Evolutionary conservation across 2,329 filamentous ascomycete genomes (phyloP).

Genomic region (Rhynchosporium graminicola): DNA sequence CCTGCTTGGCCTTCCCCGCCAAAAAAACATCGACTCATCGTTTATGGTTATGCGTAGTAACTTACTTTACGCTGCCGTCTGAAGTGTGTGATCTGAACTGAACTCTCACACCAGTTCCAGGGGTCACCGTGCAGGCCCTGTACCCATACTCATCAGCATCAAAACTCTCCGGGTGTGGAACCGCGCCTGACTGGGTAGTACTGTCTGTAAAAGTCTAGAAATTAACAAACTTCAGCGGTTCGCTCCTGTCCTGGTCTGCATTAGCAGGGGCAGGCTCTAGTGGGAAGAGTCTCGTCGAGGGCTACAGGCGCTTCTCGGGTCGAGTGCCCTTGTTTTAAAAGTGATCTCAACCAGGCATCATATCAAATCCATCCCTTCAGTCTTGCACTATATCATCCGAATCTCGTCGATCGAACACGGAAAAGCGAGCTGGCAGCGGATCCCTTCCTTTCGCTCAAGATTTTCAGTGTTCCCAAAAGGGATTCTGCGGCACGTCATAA

Average conservation of each 20-base stretch:
- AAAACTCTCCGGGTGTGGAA: constrained; percentile 32
- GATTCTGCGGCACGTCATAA: constrained; percentile 39
- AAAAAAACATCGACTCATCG: constrained; percentile 15
- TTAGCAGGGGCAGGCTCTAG: constrained; percentile 25
- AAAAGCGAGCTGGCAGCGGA: constrained; percentile 32
- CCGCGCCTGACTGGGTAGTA: constrained; percentile 21
- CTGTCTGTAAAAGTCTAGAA: constrained; percentile 12
- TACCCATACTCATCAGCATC: constrained; percentile 28
- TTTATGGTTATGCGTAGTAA: constrained; percentile 27
- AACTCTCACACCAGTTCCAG: constrained; percentile 22
- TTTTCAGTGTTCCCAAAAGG: constrained; percentile 33
- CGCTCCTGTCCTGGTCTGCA: constrained; percentile 24
- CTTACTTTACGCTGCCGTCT: constrained; percentile 28
- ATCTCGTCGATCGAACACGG: constrained; percentile 39
- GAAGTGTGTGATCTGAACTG: constrained; percentile 23
- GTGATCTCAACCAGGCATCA: constrained; percentile 37
- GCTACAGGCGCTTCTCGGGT: constrained; percentile 37
- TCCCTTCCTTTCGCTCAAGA: constrained; percentile 31
- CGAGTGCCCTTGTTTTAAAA: constrained; percentile 35
- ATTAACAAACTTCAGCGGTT: constrained; percentile 34
- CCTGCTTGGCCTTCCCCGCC: constrained; percentile 8
- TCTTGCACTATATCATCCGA: constrained; percentile 39
- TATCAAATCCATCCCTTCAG: constrained; percentile 34
- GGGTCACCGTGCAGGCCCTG: constrained; percentile 36
- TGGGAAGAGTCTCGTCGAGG: constrained; percentile 29